These are phyloP conservation scores for Ophiostoma australiae DNA, from an alignment of 2,329 filamentous ascomycete species.

Conservation along the genomic window DNA sequence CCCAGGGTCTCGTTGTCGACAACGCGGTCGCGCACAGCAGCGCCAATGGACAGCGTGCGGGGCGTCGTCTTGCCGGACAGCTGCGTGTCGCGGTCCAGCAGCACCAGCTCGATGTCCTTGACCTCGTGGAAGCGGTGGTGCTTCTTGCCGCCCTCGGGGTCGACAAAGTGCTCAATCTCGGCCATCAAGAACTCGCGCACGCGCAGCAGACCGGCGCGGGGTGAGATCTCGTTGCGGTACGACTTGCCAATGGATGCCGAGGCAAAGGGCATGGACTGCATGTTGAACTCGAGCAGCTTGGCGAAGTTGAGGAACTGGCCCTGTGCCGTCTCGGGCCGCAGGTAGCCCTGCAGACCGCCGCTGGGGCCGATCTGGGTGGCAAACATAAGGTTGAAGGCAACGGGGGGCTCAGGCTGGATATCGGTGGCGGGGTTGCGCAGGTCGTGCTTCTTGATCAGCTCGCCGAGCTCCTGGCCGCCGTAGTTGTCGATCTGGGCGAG, in stretches of 20 bases:
- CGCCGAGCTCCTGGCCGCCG: constrained; percentile 76
- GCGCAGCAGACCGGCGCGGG: constrained; percentile 80
- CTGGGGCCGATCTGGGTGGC: constrained; percentile 87
- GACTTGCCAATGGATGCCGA: constrained; percentile 97
- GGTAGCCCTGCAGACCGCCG: constrained; percentile 76
- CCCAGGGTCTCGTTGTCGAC: constrained; percentile 98
- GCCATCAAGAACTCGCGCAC: constrained; percentile 98
- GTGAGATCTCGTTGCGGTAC: constrained; percentile 97
- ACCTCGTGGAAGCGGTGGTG: constrained; percentile 84
- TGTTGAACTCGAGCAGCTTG: constrained; percentile 95
- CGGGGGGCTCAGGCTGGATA: constrained; percentile 70
- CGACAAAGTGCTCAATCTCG: constrained; percentile 97
- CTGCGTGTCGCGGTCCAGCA: constrained; percentile 82
- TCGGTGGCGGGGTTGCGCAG: constrained; percentile 82
- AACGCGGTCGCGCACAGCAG: constrained; percentile 74
- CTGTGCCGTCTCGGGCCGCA: constrained; percentile 93
- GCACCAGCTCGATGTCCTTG: constrained; percentile 72
- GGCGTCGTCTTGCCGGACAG: constrained; percentile 76
- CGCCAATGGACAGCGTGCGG: constrained; percentile 69
- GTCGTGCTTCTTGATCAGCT: constrained; percentile 85
- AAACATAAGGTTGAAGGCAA: constrained; percentile 99
- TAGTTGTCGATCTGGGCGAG: constrained; percentile 96
- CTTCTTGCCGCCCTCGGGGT: constrained; percentile 91
- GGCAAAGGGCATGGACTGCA: constrained; percentile 91
- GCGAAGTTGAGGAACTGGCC: constrained; percentile 93